phyloP scores from a whole-genome alignment of 306 rosid species.

The Ochetophila trinervis region DNA sequence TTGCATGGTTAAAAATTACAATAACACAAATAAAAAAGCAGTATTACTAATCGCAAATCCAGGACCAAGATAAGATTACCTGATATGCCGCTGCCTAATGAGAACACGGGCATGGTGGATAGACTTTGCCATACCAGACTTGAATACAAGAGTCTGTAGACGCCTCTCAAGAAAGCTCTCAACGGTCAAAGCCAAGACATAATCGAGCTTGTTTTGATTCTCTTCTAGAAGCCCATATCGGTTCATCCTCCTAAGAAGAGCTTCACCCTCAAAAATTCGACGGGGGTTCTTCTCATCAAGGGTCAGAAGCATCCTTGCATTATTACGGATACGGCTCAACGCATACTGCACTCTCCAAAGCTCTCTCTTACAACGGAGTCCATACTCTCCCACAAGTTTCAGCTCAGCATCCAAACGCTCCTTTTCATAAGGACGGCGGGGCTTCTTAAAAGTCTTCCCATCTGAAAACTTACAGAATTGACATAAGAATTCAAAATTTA shows the following conservation, averaged over 20 bases:
- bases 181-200: slow-evolving; percentile 24
- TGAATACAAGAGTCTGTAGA: slow-evolving; percentile 14
- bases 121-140: slow-evolving; percentile 14
- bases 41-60: neutral
- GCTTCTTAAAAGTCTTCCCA: slow-evolving; percentile 76
- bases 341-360: slow-evolving; percentile 21
- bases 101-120: slow-evolving; percentile 22
- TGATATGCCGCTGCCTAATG: slow-evolving; percentile 21
- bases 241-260: slow-evolving; percentile 23
- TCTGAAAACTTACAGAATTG: slow-evolving; percentile 23
- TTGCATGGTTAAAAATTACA: neutral
- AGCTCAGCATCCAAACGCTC: slow-evolving; percentile 44
- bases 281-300: slow-evolving; percentile 23
- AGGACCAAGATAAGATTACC: neutral
- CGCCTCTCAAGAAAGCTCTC: slow-evolving; percentile 24
- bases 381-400: slow-evolving; percentile 24
- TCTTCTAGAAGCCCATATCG: slow-evolving; percentile 16
- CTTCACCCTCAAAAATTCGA: slow-evolving; percentile 6
- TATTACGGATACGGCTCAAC: slow-evolving; percentile 17
- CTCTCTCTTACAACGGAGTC: slow-evolving; percentile 27
- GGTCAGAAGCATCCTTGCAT: slow-evolving; percentile 17
- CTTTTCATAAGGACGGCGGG: slow-evolving; percentile 74
- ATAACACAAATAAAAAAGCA: neutral
- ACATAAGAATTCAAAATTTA: neutral
- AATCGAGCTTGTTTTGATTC: slow-evolving; percentile 18